These are phyloP conservation scores for Taphrina communis DNA, from an alignment of 1,139 yeast genomes.

Conservation along the genomic window DNA sequence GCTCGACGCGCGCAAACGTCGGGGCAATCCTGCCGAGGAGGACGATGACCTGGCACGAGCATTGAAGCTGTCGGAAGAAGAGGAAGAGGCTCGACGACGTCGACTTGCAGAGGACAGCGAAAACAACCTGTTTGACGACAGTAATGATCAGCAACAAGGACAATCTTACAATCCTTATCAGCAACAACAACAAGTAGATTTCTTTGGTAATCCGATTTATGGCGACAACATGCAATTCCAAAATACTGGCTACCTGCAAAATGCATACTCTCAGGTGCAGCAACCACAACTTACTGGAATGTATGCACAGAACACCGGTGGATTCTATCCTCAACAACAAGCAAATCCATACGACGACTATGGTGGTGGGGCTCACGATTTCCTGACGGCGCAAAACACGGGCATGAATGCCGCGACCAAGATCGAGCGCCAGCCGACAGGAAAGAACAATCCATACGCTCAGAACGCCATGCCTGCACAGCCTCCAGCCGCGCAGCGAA, in stretches of 20 bases:
- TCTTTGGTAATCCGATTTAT: conserved; percentile 78
- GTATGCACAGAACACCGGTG: conserved; percentile 51
- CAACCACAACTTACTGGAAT: conserved; percentile 48
- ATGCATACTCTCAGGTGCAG: conserved; percentile 51
- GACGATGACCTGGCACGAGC: conserved; percentile 80
- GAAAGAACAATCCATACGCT: conserved; percentile 92
- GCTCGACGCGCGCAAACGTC: conserved; percentile 73
- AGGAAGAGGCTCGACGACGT: conserved; percentile 61
- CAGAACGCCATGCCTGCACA: conserved; percentile 54
- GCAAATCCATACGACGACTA: conserved; percentile 49
- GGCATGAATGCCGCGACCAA: conserved; percentile 51
- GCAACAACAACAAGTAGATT: conserved; percentile 56
- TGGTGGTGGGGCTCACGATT: conserved; percentile 46
- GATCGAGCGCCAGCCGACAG: conserved; percentile 70
- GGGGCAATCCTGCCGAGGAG: conserved; percentile 55
- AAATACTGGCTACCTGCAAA: conserved; percentile 59
- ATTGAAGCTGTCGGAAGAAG: conserved; percentile 81
- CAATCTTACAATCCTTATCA: conserved; percentile 47
- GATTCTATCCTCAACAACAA: conserved; percentile 50
- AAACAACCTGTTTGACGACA: conserved; percentile 50
- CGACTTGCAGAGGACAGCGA: conserved; percentile 47
- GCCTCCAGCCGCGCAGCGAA: conserved; percentile 52
- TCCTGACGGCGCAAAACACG: conserved; percentile 48
- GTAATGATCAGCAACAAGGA: conserved; percentile 51
- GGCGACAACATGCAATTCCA: conserved; percentile 47